Evolutionary conservation across 495 filamentous ascomycete species (phyloP).

Genomic region (Xylaria cubensis): DNA sequence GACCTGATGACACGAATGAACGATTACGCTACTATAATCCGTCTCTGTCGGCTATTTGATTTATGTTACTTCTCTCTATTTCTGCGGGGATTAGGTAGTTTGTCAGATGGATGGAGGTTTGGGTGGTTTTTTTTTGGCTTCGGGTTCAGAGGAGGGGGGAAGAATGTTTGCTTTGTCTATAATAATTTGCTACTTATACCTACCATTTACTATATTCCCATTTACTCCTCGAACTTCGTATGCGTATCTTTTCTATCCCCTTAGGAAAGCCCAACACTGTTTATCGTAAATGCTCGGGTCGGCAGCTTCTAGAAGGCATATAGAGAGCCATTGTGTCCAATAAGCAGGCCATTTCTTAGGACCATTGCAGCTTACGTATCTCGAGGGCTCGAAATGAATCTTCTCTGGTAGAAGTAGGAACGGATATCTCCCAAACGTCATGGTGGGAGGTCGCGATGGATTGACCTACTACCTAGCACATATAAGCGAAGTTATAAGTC

Average conservation of each 20-base stretch:
- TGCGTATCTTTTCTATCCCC: not conserved
- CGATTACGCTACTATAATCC: slow-evolving; percentile 6
- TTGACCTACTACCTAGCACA: not conserved
- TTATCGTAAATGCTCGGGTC: too few relatives aligned
- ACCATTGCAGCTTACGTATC: too few relatives aligned
- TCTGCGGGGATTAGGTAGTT: not conserved
- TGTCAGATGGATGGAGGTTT: not conserved
- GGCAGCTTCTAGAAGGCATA: too few relatives aligned
- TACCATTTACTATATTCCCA: not conserved
- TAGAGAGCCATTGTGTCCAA: too few relatives aligned
- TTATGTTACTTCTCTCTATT: not conserved
- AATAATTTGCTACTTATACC: not conserved
- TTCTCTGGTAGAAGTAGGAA: too few relatives aligned
- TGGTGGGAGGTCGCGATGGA: too few relatives aligned
- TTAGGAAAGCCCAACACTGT: too few relatives aligned
- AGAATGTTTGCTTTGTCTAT: slow-evolving; percentile 2
- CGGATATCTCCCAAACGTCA: too few relatives aligned
- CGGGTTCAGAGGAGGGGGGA: not conserved
- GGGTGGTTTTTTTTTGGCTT: not conserved
- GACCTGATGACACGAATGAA: slow-evolving; percentile 19
- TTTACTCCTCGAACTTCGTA: not conserved
- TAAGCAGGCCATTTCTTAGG: too few relatives aligned
- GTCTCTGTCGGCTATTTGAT: not conserved
- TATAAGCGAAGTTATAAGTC: not conserved
- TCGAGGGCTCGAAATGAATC: too few relatives aligned